Evolutionary conservation across 305 asterid genomes (phyloP), one percentile per base, ranked within the genome.

Genomic region (Fraxinus latifolia): DNA sequence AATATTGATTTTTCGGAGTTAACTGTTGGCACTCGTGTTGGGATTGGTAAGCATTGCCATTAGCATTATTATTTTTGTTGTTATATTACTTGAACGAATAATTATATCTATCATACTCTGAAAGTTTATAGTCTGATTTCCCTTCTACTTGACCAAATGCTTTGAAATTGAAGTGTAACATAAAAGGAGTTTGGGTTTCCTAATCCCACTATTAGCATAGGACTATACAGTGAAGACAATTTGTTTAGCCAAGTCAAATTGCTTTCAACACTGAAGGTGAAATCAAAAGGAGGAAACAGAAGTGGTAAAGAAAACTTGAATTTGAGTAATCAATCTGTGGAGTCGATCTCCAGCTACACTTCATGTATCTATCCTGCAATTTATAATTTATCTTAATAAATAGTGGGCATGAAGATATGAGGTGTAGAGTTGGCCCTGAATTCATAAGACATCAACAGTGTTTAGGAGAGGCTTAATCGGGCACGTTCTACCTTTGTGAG

Each of bases 21-120:
- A 79, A 89, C 94, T 80, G 96, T 96, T 12, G 98, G 99, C 84
- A 93, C 96, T 79, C 98, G 98, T 50, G 97, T 94, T 82, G 99
- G 99, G 79, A 96, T 96, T 82, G 98, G 99, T 96, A 85, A 90
- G 95, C 78, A 80, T 87, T 77, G 37, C 50, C 75, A 33, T 81
- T 68, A 68, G 23, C 11, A 29, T 62, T 62, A 62, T 62, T 62
- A 8, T 21, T 58, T 7, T 23, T 23, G 71, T 53, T 53, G 33
- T 62, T 62, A 12, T 62, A 21, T 62, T 62, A 62, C 14, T 31
- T 29, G 21, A 17, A 29, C 5, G 3, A 27, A 67, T 25, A 3
- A 68, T 68, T 68, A 29, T 25, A 19, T 29, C 74, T 68, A 4
- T 14, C 39, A 68, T 25, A 14, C 74, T 23, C 32, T 23, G 72